phyloP scores from a whole-genome alignment of 306 rosid genomes.

The Dalbergia oliveri region DNA sequence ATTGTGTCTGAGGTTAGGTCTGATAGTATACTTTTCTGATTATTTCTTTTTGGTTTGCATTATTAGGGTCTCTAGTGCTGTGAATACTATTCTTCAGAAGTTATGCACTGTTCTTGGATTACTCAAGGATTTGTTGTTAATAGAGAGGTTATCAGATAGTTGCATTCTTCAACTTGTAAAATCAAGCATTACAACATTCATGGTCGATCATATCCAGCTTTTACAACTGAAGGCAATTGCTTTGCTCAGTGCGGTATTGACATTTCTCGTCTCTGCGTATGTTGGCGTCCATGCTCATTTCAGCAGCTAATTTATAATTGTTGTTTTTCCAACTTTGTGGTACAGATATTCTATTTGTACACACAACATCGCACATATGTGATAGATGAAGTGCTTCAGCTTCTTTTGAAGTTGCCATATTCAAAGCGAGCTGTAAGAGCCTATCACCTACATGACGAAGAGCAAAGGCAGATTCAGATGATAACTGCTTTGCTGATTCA shows the following conservation, averaged over 20 bases:
- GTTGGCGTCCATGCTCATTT: slow-evolving; percentile 30
- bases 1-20: slow-evolving; percentile 35
- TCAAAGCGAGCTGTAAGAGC: slow-evolving; percentile 92
- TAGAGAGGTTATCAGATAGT: slow-evolving; percentile 95
- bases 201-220: slow-evolving; percentile 97
- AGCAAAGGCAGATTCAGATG: slow-evolving; percentile 98
- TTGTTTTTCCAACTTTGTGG: slow-evolving; percentile 43
- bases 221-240: slow-evolving; percentile 96
- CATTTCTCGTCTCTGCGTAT: slow-evolving; percentile 40
- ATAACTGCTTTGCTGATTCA: slow-evolving; percentile 92
- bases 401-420: slow-evolving; percentile 87
- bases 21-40: slow-evolving; percentile 39
- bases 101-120: slow-evolving; percentile 92
- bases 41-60: slow-evolving; percentile 39
- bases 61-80: slow-evolving; percentile 83
- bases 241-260: slow-evolving; percentile 85
- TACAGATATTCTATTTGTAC: slow-evolving; percentile 92
- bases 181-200: slow-evolving; percentile 87
- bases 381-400: slow-evolving; percentile 91
- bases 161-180: slow-evolving; percentile 92
- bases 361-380: slow-evolving; percentile 87
- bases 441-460: slow-evolving; percentile 92
- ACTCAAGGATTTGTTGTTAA: slow-evolving; percentile 88
- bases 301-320: slow-evolving; percentile 9
- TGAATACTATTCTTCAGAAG: slow-evolving; percentile 91